Evolutionary conservation across 139 green algal genomes (phyloP).

Genomic region (Medakamo hakoo): DNA sequence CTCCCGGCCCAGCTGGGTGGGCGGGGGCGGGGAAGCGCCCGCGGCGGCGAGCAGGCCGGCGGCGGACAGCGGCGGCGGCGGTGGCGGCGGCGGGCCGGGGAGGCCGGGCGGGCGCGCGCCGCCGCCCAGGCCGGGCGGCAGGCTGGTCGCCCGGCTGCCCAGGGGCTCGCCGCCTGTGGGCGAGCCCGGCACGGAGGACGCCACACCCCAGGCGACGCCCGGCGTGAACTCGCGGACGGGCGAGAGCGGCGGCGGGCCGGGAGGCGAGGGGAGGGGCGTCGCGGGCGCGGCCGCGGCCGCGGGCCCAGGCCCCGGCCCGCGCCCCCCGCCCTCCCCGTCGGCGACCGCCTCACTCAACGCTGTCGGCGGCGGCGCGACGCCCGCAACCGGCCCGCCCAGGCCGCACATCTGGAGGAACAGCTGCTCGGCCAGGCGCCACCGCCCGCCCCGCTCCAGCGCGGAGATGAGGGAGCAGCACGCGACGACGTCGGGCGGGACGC

Average conservation of each 20-base stretch:
- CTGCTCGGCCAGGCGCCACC: conserved; percentile 77
- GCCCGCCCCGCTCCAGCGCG: conserved; percentile 67
- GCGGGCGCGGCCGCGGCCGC: background rate
- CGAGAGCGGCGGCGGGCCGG: background rate
- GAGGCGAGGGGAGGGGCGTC: background rate
- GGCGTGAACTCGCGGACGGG: background rate
- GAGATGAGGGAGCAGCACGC: conserved; percentile 81
- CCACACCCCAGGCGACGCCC: background rate
- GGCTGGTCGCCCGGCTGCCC: too few species aligned
- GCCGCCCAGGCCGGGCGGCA: too few species aligned
- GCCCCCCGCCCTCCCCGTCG: background rate
- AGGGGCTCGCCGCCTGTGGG: background rate
- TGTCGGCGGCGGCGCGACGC: conserved; percentile 4
- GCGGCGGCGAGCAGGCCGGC: background rate
- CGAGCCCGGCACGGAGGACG: background rate
- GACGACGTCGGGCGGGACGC: conserved; percentile 66
- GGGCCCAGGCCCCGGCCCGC: background rate
- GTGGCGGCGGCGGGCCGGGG: too few species aligned
- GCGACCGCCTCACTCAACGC: conserved; percentile 4
- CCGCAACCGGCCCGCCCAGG: background rate
- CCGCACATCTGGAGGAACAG: conserved; percentile 41
- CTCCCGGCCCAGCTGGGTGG: background rate
- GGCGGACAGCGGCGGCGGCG: background rate
- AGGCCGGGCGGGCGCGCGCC: background rate
- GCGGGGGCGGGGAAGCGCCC: background rate